Conservation (phyloP, 257 asterid species). For the Jacaranda mimosifolia region DNA sequence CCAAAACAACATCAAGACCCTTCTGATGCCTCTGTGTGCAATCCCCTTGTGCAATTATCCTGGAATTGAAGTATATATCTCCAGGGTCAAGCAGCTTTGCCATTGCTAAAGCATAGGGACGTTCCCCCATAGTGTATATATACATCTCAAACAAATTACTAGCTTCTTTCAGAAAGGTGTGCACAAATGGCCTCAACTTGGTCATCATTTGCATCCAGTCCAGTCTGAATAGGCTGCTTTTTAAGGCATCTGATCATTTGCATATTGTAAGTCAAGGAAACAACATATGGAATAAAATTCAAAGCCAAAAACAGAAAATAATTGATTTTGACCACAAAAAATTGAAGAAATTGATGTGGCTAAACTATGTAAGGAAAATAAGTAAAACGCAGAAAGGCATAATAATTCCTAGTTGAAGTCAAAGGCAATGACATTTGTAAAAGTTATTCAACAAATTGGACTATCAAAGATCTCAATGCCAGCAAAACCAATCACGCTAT, state of each 20-base stretch:
- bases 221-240: slow-evolving; percentile 69
- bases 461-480: background rate
- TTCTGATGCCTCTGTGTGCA: slow-evolving; percentile 82
- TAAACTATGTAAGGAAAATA: background rate
- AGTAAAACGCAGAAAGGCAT: background rate
- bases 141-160: slow-evolving; percentile 83
- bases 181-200: slow-evolving; percentile 91
- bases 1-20: slow-evolving; percentile 95
- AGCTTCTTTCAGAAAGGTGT: slow-evolving; percentile 77
- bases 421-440: background rate
- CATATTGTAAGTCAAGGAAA: slow-evolving; percentile 36
- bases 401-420: background rate
- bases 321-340: slow-evolving; percentile 8
- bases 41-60: slow-evolving; percentile 89
- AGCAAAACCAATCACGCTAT: background rate
- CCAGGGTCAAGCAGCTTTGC: slow-evolving; percentile 85
- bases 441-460: too few species aligned
- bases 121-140: slow-evolving; percentile 96
- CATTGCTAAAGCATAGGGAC: slow-evolving; percentile 90
- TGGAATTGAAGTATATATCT: slow-evolving; percentile 72
- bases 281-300: slow-evolving; percentile 6
- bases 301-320: slow-evolving; percentile 9
- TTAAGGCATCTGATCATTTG: slow-evolving; percentile 60
- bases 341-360: background rate
- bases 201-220: slow-evolving; percentile 90